phyloP scores from a whole-genome alignment of 164 flowering plant species.

The Vitis labrusca region DNA sequence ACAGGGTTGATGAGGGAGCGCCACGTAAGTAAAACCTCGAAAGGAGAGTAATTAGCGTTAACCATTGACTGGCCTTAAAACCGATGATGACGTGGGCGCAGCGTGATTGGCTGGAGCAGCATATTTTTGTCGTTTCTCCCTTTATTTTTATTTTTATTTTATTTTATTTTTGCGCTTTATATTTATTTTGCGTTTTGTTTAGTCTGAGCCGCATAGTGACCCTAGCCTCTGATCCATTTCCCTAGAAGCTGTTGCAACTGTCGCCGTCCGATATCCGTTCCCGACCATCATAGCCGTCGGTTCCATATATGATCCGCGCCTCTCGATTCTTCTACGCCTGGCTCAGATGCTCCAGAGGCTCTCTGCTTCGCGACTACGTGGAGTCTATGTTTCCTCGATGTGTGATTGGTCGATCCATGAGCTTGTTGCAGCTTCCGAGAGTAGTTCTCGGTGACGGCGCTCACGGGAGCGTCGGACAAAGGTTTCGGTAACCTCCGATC shows the following conservation, averaged over 20 bases:
- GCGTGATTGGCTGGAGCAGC: conserved; percentile 1
- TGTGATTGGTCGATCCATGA: not conserved
- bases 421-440: not conserved
- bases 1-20: too few relatives aligned
- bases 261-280: conserved; percentile 16
- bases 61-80: too few relatives aligned
- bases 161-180: not conserved
- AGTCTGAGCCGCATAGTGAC: conserved; percentile 2
- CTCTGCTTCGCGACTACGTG: not conserved
- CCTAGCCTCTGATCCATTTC: conserved; percentile 3
- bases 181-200: not conserved
- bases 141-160: not conserved
- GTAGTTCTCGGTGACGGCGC: too few relatives aligned
- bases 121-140: conserved; percentile 2
- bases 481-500: too few relatives aligned
- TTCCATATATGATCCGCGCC: not conserved
- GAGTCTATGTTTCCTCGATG: not conserved
- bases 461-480: too few relatives aligned
- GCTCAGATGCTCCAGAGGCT: not conserved
- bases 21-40: too few relatives aligned
- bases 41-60: too few relatives aligned
- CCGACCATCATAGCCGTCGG: conserved; percentile 9
- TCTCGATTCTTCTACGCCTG: not conserved
- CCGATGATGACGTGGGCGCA: not conserved
- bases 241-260: conserved; percentile 1